Conservation (phyloP, 2,329 filamentous ascomycete species). For the Kalmusia sp. region DNA sequence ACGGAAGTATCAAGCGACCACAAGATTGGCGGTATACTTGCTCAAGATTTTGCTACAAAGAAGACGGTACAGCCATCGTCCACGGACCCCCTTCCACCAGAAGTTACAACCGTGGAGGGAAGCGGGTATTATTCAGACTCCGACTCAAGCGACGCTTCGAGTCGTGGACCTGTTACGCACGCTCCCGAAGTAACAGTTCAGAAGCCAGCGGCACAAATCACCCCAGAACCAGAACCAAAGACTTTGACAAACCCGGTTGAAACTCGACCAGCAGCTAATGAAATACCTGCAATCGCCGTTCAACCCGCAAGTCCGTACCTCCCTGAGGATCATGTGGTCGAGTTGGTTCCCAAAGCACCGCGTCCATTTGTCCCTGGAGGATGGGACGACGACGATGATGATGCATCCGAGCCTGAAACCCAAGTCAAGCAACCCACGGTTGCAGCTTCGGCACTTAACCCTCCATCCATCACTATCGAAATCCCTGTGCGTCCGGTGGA, state of each 20-base stretch:
- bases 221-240: conserved; percentile 33
- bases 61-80: conserved; percentile 37
- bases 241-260: conserved; percentile 29
- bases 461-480: conserved; percentile 3
- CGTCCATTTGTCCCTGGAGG: conserved; percentile 37
- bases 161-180: conserved; percentile 21
- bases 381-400: conserved; percentile 39
- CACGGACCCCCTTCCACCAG: conserved; percentile 71
- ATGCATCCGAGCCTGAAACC: conserved; percentile 28
- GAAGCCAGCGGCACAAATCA: conserved; percentile 12
- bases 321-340: conserved; percentile 19
- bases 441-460: not conserved
- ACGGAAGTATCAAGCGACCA: conserved; percentile 67
- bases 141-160: conserved; percentile 41
- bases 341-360: conserved; percentile 23
- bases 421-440: not conserved
- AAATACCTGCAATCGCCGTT: conserved; percentile 43
- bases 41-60: conserved; percentile 61
- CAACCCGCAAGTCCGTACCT: conserved; percentile 44
- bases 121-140: conserved; percentile 69
- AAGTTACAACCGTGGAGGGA: conserved; percentile 74
- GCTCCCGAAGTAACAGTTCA: not conserved
- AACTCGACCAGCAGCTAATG: conserved; percentile 17
- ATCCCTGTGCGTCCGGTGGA: conserved; percentile 14
- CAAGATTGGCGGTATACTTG: conserved; percentile 62